A percentile compares a stretch with the other conserved stretches of the same genome.
Evolutionary conservation across 139 green algal genomes (phyloP).

Genomic region (Chlamydomonas schloesseri): DNA sequence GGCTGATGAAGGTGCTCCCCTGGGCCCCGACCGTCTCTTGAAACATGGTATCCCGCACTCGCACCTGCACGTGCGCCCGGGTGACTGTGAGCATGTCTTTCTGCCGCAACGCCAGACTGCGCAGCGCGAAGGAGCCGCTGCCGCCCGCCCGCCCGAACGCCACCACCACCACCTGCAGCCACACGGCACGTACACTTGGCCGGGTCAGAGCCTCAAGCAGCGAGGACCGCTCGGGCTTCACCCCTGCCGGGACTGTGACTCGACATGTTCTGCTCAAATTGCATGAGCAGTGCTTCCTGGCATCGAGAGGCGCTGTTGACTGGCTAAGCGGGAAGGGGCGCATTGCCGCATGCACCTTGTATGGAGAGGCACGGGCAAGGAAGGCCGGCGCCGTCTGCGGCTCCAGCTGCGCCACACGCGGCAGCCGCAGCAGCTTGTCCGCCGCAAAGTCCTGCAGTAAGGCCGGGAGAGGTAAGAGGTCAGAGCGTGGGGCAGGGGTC

Average conservation of each 20-base stretch:
- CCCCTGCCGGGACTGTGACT: too few relatives aligned
- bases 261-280: too few relatives aligned
- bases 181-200: too few relatives aligned
- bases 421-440: constrained; percentile 34
- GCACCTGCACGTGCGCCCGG: constrained; percentile 16
- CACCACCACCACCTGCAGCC: constrained; percentile 13
- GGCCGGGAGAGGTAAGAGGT: background rate
- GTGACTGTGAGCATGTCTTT: constrained; percentile 21
- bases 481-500: background rate
- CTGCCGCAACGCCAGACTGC: background rate
- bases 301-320: too few relatives aligned
- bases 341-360: too few relatives aligned
- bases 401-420: constrained; percentile 16
- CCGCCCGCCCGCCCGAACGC: constrained; percentile 25
- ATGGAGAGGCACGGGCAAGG: background rate
- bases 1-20: too few relatives aligned
- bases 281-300: too few relatives aligned
- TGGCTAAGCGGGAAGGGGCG: too few relatives aligned
- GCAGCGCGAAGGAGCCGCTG: constrained; percentile 31
- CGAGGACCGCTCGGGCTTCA: too few relatives aligned
- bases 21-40: too few relatives aligned
- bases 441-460: constrained; percentile 21
- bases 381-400: background rate
- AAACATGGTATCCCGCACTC: too few relatives aligned
- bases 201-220: too few relatives aligned